phyloP scores from a whole-genome alignment of 805 yeast species.

The Isabelozyma heimii region DNA sequence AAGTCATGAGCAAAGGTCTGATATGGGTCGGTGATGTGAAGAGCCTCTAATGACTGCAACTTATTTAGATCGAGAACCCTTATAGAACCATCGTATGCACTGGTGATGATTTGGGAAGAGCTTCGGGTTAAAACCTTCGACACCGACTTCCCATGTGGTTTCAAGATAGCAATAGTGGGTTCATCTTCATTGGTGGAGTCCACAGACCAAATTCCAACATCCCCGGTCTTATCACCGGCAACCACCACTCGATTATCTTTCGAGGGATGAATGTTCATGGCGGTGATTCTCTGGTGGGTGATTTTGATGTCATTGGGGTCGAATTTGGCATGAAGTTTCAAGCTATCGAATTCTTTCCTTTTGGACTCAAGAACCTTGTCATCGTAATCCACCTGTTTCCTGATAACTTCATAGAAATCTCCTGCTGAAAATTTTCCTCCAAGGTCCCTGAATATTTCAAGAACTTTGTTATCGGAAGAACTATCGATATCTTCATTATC shows the following conservation, averaged over 20 bases:
- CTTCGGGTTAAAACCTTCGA: slow-evolving; percentile 56
- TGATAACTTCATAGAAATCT: slow-evolving; percentile 61
- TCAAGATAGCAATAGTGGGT: slow-evolving; percentile 60
- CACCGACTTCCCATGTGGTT: slow-evolving; percentile 74
- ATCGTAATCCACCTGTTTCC: slow-evolving; percentile 18
- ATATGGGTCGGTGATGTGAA: slow-evolving; percentile 46
- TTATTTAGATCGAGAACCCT: slow-evolving; percentile 66
- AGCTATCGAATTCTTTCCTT: slow-evolving; percentile 52
- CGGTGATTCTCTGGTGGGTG: slow-evolving; percentile 68
- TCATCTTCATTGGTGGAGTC: slow-evolving; percentile 36
- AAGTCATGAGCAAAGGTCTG: slow-evolving; percentile 37
- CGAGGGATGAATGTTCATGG: slow-evolving; percentile 76
- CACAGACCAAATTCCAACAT: slow-evolving; percentile 85
- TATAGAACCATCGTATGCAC: slow-evolving; percentile 87
- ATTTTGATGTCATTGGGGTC: slow-evolving; percentile 72
- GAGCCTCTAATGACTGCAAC: slow-evolving; percentile 53
- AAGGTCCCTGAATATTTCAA: slow-evolving; percentile 32
- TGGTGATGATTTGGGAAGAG: slow-evolving; percentile 57
- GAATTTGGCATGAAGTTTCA: slow-evolving; percentile 52
- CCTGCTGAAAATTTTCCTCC: slow-evolving; percentile 62
- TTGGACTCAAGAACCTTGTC: slow-evolving; percentile 43
- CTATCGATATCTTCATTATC: slow-evolving; percentile 9
- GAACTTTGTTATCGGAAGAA: slow-evolving; percentile 23
- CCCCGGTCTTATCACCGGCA: slow-evolving; percentile 90
- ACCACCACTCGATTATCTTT: slow-evolving; percentile 57